Base-by-base conservation (phyloP, 1,284 basidiomycete species). In the Spongiforma sp. region DNA sequence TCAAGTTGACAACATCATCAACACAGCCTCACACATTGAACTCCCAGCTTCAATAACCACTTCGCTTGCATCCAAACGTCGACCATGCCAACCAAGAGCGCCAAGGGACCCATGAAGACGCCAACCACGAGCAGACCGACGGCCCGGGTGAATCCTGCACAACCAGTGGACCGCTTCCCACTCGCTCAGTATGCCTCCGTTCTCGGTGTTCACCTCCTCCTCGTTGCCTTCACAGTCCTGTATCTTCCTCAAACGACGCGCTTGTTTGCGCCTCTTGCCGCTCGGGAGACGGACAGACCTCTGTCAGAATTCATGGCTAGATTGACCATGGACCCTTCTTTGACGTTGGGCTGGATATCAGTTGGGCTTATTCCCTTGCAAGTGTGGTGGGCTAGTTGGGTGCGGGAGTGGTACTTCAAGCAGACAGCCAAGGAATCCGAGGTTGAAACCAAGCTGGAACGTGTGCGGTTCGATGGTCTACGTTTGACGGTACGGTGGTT, bases 321-420 rank as follows among this genome's bases (percentile, higher is more conserved):
- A 2, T 75, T 95, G 65, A 94, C 94, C 3, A 74, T 81, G 19
- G 85, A 83, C 69, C 91, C 93, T 3, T 73, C 80, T 2, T 77
- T 79, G 28, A 93, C 93, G 0, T 76, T 92, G 50, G 70, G 80
- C 9, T 93, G 88, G 81, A 79, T 90, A 53, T 86, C 84, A 59
- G 72, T 77, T 0, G 93, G 93, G 3, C 81, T 84, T 1, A 69
- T 78, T 5, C 63, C 93, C 5, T 75, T 93, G 50, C 86, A 92
- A 71, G 77, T 78, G 11, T 94, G 91, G 89, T 94, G 92, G 91
- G 89, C 85, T 3, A 83, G 84, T 9, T 90, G 87, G 82, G 71
- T 93, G 66, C 78, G 84, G 59, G 65, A 75, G 33, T 92, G 89
- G 89, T 82, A 76, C 68, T 78, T 81, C 26, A 78, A 81, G 65